A percentile compares a stretch with the other conserved stretches of the same genome.
phyloP scores from a whole-genome alignment of 2,329 filamentous ascomycete genomes.

The Paraconiothyrium brasiliense region DNA sequence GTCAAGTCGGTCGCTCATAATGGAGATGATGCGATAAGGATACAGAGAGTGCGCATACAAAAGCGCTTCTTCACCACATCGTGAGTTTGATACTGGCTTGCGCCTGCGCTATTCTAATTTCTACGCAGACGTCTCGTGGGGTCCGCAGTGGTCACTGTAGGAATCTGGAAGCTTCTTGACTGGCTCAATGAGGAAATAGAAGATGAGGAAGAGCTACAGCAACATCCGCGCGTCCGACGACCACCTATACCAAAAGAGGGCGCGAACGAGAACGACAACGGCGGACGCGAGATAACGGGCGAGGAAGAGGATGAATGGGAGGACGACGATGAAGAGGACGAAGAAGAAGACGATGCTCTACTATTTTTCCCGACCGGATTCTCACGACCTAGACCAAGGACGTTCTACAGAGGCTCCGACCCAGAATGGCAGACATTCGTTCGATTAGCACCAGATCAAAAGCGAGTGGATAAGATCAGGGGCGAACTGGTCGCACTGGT shows the following conservation, averaged over 20 bases:
- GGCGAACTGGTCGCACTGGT: slow-evolving; percentile 51
- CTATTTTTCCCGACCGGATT: slow-evolving; percentile 61
- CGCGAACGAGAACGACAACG: slow-evolving; percentile 20
- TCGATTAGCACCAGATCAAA: slow-evolving; percentile 55
- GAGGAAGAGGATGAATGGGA: slow-evolving; percentile 33
- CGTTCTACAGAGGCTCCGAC: slow-evolving; percentile 61
- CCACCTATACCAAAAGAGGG: background rate
- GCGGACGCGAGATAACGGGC: slow-evolving; percentile 23
- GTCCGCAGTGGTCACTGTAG: slow-evolving; percentile 27
- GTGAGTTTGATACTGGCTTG: slow-evolving; percentile 31
- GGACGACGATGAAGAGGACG: slow-evolving; percentile 43
- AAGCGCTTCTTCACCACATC: slow-evolving; percentile 47
- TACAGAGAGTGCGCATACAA: slow-evolving; percentile 54
- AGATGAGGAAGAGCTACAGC: slow-evolving; percentile 31
- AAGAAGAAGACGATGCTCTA: slow-evolving; percentile 41
- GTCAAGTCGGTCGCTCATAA: slow-evolving; percentile 38
- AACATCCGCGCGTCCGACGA: slow-evolving; percentile 16
- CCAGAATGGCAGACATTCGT: slow-evolving; percentile 64
- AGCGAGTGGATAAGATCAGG: slow-evolving; percentile 52
- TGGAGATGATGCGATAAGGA: slow-evolving; percentile 41
- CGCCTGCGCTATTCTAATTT: slow-evolving; percentile 21
- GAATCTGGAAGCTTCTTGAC: slow-evolving; percentile 30
- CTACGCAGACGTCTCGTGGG: slow-evolving; percentile 37
- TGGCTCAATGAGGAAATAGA: slow-evolving; percentile 37
- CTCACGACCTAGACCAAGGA: slow-evolving; percentile 51